Conservation (phyloP, 305 asterid species). For the Coffea humblotiana region DNA sequence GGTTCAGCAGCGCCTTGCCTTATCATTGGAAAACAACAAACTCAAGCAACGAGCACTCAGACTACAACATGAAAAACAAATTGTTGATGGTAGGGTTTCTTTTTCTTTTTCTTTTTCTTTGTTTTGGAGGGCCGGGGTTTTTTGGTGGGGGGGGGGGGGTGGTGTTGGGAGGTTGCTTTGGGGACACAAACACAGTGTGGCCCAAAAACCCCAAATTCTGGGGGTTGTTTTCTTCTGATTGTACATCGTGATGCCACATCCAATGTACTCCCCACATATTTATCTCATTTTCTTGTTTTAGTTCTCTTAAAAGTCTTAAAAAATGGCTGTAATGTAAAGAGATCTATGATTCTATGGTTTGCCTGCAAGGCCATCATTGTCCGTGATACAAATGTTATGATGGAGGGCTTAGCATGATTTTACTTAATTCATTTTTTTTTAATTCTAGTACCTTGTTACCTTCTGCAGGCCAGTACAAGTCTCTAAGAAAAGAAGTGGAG, state of each 20-base stretch:
- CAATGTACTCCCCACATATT: not conserved
- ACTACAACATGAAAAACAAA: constrained; percentile 51
- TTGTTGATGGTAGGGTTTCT: constrained; percentile 55
- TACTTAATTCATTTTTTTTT: not conserved
- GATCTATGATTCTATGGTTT: not conserved
- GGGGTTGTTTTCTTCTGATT: not conserved
- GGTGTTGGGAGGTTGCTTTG: too few relatives aligned
- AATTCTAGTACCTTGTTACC: not conserved
- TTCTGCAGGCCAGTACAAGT: constrained; percentile 55
- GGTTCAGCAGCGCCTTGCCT: constrained; percentile 52
- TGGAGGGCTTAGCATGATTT: not conserved
- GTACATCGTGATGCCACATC: not conserved
- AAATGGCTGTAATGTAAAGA: not conserved
- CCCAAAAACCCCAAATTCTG: too few relatives aligned
- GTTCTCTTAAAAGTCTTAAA: not conserved
- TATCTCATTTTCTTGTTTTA: not conserved
- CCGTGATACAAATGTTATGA: not conserved
- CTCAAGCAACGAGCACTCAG: constrained; percentile 63
- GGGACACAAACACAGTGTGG: too few relatives aligned
- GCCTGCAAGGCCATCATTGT: not conserved
- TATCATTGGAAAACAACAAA: constrained; percentile 60
- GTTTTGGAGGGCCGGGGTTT: too few relatives aligned
- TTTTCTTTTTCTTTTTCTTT: not conserved
- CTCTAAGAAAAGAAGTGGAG: constrained; percentile 51
- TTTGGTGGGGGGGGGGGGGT: too few relatives aligned